Evolutionary conservation across 1,284 basidiomycete genomes (phyloP), one percentile per base, ranked within the genome.

Genomic region (Rhodotorula sp.): DNA sequence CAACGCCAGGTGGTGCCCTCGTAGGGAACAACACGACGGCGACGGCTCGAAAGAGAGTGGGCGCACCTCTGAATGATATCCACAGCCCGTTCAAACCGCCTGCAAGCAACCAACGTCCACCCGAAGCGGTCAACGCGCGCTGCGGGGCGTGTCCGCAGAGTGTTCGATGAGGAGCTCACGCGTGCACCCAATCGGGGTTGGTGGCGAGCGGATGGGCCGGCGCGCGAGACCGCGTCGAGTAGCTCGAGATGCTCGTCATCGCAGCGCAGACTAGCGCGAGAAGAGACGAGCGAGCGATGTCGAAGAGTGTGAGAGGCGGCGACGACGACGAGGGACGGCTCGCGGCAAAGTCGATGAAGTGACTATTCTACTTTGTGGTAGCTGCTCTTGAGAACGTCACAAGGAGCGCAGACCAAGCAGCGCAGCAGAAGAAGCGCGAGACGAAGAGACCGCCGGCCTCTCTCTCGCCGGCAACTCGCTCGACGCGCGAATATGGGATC

Each of bases 1-100:
- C 20, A 8, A n/a, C 39, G 39, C 7, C 10, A 29, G 15, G 51
- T 29, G 51, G 27, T 52, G n/a, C 27, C 27, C 51, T 29, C 51
- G n/a, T 4, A 11, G 5, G 55, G n/a, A 34, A 44, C 30, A 30
- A 15, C 24, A 48, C 44, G 32, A 24, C 46, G 34, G 9, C 46
- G n/a, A 51, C 27, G 36, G 59, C 17, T 34, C n/a, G 22, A 49
- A 30, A 39, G 27, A 17, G 29, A 7, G 59, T 46, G 19, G 8
- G 76, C 78, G 39, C 59, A 77, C 78, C 87, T 81, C 79, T 97
- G 94, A 5, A 96, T 90, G 72, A 97, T 94, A 81, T 94, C 90
- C 17, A 97, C 94, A 2, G 94, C 94, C 59, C 93, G 87, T 82
- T 94, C 88, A 81, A 97, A 97, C 78, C 95, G 92, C 53, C 83